phyloP scores from a whole-genome alignment of 352 stramenopile species.

The Pythium aphanidermatum region DNA sequence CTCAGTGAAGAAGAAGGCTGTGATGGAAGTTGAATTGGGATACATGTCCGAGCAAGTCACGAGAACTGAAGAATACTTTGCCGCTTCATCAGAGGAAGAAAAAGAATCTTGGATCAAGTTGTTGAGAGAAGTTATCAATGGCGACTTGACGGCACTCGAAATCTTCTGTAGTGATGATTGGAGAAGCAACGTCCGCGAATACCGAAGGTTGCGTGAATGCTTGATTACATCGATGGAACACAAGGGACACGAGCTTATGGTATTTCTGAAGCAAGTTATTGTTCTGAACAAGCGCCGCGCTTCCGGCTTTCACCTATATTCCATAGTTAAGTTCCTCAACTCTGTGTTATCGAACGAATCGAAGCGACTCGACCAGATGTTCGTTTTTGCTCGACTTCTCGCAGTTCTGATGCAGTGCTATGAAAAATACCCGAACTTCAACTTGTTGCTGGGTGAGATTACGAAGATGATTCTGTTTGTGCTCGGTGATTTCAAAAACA shows the following conservation, averaged over 20 bases:
- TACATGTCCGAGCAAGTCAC: conserved; percentile 23
- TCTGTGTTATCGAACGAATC: conserved; percentile 73
- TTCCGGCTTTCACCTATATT: conserved; percentile 69
- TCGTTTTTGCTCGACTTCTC: conserved; percentile 64
- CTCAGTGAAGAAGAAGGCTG: conserved; percentile 50
- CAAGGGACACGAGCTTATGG: conserved; percentile 74
- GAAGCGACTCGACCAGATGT: conserved; percentile 79
- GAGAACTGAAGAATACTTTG: conserved; percentile 70
- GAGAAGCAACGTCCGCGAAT: conserved; percentile 84
- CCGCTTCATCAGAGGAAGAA: conserved; percentile 51
- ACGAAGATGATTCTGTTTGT: conserved; percentile 84
- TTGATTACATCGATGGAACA: conserved; percentile 80
- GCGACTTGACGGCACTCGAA: conserved; percentile 75
- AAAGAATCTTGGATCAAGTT: conserved; percentile 66
- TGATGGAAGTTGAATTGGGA: conserved; percentile 1
- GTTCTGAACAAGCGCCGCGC: conserved; percentile 51
- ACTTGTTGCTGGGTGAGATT: conserved; percentile 70
- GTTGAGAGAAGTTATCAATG: conserved; percentile 68
- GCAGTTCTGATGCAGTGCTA: conserved; percentile 71
- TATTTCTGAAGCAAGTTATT: conserved; percentile 77
- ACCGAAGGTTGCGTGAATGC: conserved; percentile 66
- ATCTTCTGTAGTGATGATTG: conserved; percentile 88
- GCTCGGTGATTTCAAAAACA: conserved; percentile 83
- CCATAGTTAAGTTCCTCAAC: conserved; percentile 70
- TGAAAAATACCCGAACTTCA: conserved; percentile 76